These are phyloP conservation scores for Teunomyces gatunensis DNA, from an alignment of 805 yeast species.

Conservation along the genomic window DNA sequence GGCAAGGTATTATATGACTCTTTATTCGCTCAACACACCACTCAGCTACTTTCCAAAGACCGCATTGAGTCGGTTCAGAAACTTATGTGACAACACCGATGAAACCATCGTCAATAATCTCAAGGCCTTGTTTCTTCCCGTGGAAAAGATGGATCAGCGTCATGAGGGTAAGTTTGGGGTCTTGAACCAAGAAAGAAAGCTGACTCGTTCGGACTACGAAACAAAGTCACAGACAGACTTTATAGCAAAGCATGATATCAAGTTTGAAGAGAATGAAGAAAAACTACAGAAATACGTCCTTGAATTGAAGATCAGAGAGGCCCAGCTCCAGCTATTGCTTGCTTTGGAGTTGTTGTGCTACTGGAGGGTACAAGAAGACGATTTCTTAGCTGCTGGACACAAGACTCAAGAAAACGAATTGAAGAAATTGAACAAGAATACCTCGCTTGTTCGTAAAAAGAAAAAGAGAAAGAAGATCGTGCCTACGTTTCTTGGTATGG, in stretches of 20 bases:
- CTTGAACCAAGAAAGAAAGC: conserved; percentile 6
- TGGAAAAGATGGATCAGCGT: conserved; percentile 42
- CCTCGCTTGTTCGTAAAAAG: conserved; percentile 20
- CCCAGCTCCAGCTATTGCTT: conserved; percentile 52
- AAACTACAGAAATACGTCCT: conserved; percentile 26
- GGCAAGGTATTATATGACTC: conserved; percentile 32
- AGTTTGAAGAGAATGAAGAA: conserved; percentile 19
- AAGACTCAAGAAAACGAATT: conserved; percentile 30
- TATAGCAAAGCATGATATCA: conserved; percentile 15
- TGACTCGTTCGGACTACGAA: conserved; percentile 14
- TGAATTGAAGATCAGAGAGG: conserved; percentile 52
- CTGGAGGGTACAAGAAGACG: conserved; percentile 33
- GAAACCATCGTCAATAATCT: conserved; percentile 21
- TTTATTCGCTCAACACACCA: conserved; percentile 41
- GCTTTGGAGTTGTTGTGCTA: conserved; percentile 44
- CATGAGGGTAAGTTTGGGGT: conserved; percentile 35
- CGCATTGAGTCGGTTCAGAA: conserved; percentile 44
- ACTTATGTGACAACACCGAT: conserved; percentile 34
- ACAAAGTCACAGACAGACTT: conserved; percentile 21
- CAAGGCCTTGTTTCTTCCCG: conserved; percentile 26
- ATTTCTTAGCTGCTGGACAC: conserved; percentile 24
- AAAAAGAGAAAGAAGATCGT: conserved; percentile 25
- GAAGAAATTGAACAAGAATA: conserved; percentile 16
- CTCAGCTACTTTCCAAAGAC: conserved; percentile 49
- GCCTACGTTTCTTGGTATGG: conserved; percentile 45